A percentile compares a stretch with the other conserved stretches of the same genome.
Evolutionary conservation across 1,139 yeast species (phyloP).

Genomic region (Yamadazyma siamensis): DNA sequence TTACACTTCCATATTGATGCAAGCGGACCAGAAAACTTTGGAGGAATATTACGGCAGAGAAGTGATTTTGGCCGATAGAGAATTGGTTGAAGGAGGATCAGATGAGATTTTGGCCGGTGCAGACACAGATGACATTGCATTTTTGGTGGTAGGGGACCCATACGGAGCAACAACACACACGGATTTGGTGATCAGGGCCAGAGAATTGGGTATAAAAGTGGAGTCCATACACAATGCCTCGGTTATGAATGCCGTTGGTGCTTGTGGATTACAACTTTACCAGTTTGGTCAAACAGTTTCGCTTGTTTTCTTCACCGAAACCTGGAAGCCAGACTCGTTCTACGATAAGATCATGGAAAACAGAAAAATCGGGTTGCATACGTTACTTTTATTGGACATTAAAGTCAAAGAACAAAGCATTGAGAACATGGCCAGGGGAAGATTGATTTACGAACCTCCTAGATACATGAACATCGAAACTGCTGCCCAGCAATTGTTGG

Average conservation of each 20-base stretch:
- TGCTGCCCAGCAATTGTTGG: conserved; percentile 83
- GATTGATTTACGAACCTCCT: conserved; percentile 92
- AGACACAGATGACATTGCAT: conserved; percentile 78
- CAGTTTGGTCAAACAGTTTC: conserved; percentile 97
- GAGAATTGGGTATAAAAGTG: conserved; percentile 73
- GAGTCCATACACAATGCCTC: conserved; percentile 93
- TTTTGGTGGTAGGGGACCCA: conserved; percentile 95
- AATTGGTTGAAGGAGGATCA: conserved; percentile 85
- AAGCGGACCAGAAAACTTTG: conserved; percentile 65
- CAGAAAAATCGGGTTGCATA: conserved; percentile 85
- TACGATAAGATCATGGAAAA: conserved; percentile 88
- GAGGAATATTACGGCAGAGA: conserved; percentile 85
- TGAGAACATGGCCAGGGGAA: conserved; percentile 91
- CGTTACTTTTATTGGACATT: conserved; percentile 82
- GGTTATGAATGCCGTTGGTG: conserved; percentile 98
- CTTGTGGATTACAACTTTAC: conserved; percentile 92
- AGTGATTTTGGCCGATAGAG: conserved; percentile 88
- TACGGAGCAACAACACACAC: conserved; percentile 99
- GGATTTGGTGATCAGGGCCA: conserved; percentile 85
- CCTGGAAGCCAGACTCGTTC: conserved; percentile 96
- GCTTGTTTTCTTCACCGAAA: conserved; percentile 89
- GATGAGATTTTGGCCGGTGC: conserved; percentile 80
- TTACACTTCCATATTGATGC: conserved; percentile 92
- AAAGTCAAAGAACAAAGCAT: conserved; percentile 96
- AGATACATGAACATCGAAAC: conserved; percentile 91